These are phyloP conservation scores for Talinum fruticosum DNA, from an alignment of 148 eudicot species.

Conservation along the genomic window DNA sequence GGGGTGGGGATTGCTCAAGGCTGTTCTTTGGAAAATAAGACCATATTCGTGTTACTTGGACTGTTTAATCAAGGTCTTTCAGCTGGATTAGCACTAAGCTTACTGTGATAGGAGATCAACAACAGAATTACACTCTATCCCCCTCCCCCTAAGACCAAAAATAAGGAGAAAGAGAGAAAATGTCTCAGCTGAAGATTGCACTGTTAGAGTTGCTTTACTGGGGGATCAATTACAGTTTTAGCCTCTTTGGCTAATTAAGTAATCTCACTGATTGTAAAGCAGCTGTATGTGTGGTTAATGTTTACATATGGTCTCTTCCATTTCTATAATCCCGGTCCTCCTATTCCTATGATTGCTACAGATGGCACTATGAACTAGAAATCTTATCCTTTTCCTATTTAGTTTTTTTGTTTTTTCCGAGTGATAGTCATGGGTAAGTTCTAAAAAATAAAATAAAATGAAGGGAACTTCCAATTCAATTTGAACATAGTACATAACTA, in stretches of 20 bases:
- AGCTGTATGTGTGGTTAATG: not conserved
- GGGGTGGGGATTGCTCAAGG: no score
- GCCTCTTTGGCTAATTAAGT: not conserved
- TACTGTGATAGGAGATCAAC: no score
- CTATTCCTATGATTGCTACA: not conserved
- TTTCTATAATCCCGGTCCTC: not conserved
- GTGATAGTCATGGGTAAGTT: not conserved
- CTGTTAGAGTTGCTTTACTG: not conserved
- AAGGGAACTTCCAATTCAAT: not conserved
- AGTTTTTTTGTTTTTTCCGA: not conserved
- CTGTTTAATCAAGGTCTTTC: not conserved
- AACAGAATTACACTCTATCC: no score
- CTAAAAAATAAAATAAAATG: not conserved
- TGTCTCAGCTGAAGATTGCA: not conserved
- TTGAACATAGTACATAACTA: not conserved
- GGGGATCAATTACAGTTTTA: not conserved
- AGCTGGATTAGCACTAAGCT: no score
- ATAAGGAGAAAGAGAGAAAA: not conserved
- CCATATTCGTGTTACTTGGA: not conserved
- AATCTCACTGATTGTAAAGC: not conserved
- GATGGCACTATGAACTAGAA: not conserved
- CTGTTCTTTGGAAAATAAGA: not conserved
- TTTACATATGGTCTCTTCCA: not conserved
- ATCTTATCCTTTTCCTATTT: not conserved
- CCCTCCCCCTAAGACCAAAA: not conserved